A percentile compares a stretch with the other conserved stretches of the same genome.
These are phyloP conservation scores for Scalesia atractyloides DNA, from an alignment of 129 eudicot genomes.

Conservation along the genomic window DNA sequence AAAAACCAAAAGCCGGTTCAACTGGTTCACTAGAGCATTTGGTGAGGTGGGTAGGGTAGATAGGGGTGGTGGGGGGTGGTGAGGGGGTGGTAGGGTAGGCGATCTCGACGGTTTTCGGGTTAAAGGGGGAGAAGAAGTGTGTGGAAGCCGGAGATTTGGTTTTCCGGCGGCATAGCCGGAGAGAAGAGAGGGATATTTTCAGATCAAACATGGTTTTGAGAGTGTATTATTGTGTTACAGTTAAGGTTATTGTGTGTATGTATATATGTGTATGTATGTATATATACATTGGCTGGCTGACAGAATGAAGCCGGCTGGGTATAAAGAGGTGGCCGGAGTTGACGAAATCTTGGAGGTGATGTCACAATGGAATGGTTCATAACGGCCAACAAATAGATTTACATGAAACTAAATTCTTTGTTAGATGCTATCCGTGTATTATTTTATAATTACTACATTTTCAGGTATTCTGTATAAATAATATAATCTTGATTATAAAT, in stretches of 20 bases:
- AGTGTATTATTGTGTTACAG: background rate
- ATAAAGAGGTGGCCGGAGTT: slow-evolving; percentile 17
- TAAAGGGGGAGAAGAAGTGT: slow-evolving; percentile 46
- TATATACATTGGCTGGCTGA: background rate
- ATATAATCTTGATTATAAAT: background rate
- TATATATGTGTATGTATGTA: slow-evolving; percentile 11
- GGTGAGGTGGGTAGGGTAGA: slow-evolving; percentile 16
- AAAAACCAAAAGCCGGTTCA: background rate
- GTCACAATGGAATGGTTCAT: slow-evolving; percentile 43
- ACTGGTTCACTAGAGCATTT: background rate
- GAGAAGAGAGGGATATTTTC: slow-evolving; percentile 36
- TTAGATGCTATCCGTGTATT: background rate
- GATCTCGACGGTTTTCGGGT: slow-evolving; percentile 49
- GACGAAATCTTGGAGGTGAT: slow-evolving; percentile 48
- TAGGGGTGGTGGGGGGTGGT: slow-evolving; percentile 63
- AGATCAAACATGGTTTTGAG: slow-evolving; percentile 32
- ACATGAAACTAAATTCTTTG: slow-evolving; percentile 30
- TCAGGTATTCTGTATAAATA: background rate
- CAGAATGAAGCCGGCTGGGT: slow-evolving; percentile 38
- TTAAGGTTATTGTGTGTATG: background rate
- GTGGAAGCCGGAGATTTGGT: slow-evolving; percentile 10
- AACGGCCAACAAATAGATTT: slow-evolving; percentile 19
- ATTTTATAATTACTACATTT: slow-evolving; percentile 10
- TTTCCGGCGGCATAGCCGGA: slow-evolving; percentile 48
- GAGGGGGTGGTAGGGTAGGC: slow-evolving; percentile 45